Conservation (phyloP, 2,329 filamentous ascomycete species). For the Tolypocladium tundrense region DNA sequence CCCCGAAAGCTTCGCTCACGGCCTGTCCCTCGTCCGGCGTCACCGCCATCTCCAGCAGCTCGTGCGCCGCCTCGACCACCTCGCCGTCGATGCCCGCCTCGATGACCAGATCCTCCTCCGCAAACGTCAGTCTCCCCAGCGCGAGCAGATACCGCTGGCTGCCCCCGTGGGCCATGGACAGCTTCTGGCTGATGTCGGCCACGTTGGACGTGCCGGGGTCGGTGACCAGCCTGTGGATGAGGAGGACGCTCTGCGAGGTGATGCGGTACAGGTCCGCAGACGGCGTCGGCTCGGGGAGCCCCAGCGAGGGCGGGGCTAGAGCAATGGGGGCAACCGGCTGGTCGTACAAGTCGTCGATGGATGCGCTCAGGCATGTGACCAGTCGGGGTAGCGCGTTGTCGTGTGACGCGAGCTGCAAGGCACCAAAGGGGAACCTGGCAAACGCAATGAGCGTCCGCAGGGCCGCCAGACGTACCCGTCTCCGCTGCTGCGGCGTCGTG, state of each 20-base stretch:
- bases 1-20: constrained; percentile 30
- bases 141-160: constrained; percentile 75
- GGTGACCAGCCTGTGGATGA: constrained; percentile 44
- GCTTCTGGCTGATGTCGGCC: constrained; percentile 58
- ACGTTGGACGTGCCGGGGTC: constrained; percentile 32
- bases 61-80: constrained; percentile 70
- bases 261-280: constrained; percentile 28
- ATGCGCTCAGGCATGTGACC: constrained; percentile 50
- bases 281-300: constrained; percentile 8
- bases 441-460: constrained; percentile 50
- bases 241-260: constrained; percentile 35
- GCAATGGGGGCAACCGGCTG: constrained; percentile 32
- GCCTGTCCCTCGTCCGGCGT: constrained; percentile 58
- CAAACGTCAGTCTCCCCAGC: constrained; percentile 76
- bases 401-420: constrained; percentile 56
- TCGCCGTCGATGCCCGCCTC: constrained; percentile 69
- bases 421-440: constrained; percentile 51
- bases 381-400: constrained; percentile 62
- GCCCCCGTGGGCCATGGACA: constrained; percentile 59
- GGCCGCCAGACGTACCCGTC: constrained; percentile 33
- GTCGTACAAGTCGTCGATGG: constrained; percentile 68
- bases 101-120: constrained; percentile 64
- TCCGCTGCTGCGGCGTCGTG: constrained; percentile 26
- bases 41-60: constrained; percentile 69
- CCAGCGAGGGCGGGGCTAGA: constrained; percentile 13